These are phyloP conservation scores for Galerina sulciceps DNA, from an alignment of 768 basidiomycete genomes.

Conservation along the genomic window DNA sequence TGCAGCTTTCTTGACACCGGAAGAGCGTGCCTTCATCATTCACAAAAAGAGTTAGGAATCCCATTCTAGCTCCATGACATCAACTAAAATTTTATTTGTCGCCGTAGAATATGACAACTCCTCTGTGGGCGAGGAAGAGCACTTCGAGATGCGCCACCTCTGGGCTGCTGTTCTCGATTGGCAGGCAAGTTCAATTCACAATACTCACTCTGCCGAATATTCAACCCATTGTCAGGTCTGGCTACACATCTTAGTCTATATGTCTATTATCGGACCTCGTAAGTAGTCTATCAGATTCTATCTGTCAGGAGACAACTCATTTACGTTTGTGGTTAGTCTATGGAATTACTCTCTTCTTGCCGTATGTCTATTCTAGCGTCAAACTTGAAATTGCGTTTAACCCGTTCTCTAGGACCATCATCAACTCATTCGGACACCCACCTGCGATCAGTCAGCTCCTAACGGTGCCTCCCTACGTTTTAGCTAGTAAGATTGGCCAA, in stretches of 20 bases:
- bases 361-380: conserved; percentile 46
- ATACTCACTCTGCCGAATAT: background rate
- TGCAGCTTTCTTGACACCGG: conserved; percentile 62
- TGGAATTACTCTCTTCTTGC: conserved; percentile 73
- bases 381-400: background rate
- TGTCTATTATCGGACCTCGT: conserved; percentile 65
- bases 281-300: conserved; percentile 36
- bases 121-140: conserved; percentile 64
- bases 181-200: conserved; percentile 45
- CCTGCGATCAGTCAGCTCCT: conserved; percentile 64
- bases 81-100: background rate
- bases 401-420: conserved; percentile 52
- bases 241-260: conserved; percentile 59
- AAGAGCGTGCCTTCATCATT: conserved; percentile 59
- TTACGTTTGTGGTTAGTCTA: conserved; percentile 41
- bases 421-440: conserved; percentile 61
- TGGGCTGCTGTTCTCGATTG: conserved; percentile 61
- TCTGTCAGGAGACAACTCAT: background rate
- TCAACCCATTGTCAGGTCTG: conserved; percentile 39
- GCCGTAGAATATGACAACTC: conserved; percentile 56
- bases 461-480: conserved; percentile 69
- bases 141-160: conserved; percentile 57
- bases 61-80: background rate
- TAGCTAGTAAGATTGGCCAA: conserved; percentile 52
- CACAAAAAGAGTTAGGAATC: conserved; percentile 54